Evolutionary conservation across 257 asterid species (phyloP).

Genomic region (Jaltomata sinuosa): DNA sequence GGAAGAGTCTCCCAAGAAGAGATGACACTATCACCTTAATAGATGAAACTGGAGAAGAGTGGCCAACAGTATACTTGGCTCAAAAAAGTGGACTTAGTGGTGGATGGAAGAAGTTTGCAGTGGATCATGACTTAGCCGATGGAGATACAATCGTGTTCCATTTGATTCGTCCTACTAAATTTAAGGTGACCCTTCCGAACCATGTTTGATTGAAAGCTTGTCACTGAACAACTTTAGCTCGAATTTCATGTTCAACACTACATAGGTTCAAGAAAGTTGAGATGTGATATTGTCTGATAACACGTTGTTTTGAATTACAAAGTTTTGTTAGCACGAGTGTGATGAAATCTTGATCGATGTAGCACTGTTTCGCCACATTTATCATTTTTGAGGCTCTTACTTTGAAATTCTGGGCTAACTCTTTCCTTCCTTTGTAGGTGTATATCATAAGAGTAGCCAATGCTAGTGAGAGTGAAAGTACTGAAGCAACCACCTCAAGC

Average conservation of each 20-base stretch:
- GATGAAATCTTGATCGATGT: not conserved
- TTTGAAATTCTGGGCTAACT: not conserved
- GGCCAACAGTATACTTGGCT: conserved; percentile 60
- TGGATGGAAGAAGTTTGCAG: conserved; percentile 82
- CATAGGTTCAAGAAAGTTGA: not conserved
- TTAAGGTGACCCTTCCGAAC: conserved; percentile 32
- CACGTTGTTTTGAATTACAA: not conserved
- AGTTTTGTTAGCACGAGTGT: too few relatives aligned
- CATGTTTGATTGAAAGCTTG: not conserved
- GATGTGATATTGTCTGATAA: not conserved
- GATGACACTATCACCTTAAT: conserved; percentile 50
- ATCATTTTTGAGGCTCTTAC: not conserved
- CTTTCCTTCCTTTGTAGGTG: conserved; percentile 18
- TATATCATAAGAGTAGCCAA: conserved; percentile 32
- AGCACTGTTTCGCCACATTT: not conserved
- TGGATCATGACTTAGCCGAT: conserved; percentile 75
- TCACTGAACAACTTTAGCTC: not conserved
- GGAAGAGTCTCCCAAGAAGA: conserved; percentile 41
- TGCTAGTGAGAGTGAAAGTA: conserved; percentile 2
- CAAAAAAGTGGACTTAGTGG: conserved; percentile 81
- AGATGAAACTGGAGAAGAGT: conserved; percentile 64
- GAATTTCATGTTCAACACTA: not conserved
- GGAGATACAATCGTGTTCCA: conserved; percentile 85
- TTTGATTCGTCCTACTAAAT: conserved; percentile 36
- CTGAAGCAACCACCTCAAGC: conserved; percentile 1